Percentiles rank a stretch among this genome's conserved stretches.
Conservation (phyloP, 352 stramenopile species). For the Blastocystis sp. region DNA sequence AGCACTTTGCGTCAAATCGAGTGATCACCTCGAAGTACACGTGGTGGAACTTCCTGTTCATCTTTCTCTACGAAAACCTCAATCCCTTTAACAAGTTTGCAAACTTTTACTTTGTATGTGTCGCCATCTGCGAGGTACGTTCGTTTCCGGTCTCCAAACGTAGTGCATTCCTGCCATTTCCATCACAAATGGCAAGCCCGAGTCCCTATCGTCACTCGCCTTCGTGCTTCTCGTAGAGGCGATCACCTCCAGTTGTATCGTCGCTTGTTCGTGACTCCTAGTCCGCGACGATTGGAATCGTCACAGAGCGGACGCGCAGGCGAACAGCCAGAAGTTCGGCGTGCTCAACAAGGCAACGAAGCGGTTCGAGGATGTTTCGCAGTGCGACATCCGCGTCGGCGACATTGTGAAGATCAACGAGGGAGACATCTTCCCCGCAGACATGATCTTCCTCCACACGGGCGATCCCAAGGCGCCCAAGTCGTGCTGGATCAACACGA, state of each 20-base stretch:
- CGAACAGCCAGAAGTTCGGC: constrained; percentile 1
- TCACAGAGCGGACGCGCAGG: constrained; percentile 77
- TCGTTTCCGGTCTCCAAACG: background rate
- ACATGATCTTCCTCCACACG: constrained; percentile 84
- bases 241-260: constrained; percentile 74
- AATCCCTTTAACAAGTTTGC: constrained; percentile 55
- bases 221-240: constrained; percentile 85
- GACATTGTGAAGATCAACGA: constrained; percentile 83
- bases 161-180: constrained; percentile 83
- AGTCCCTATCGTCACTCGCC: constrained; percentile 81
- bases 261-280: constrained; percentile 79
- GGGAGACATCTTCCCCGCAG: constrained; percentile 83
- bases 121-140: constrained; percentile 29
- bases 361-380: constrained; percentile 78
- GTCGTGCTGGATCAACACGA: constrained; percentile 85
- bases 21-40: constrained; percentile 83
- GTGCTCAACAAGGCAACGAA: constrained; percentile 76
- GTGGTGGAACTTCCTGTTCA: constrained; percentile 80
- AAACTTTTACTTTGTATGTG: constrained; percentile 55
- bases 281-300: constrained; percentile 74
- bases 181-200: constrained; percentile 82
- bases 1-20: constrained; percentile 79
- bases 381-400: constrained; percentile 81
- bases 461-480: constrained; percentile 77
- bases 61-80: constrained; percentile 78